Conservation (phyloP, 1,284 basidiomycete genomes). For the Ustilago xerochloae region DNA sequence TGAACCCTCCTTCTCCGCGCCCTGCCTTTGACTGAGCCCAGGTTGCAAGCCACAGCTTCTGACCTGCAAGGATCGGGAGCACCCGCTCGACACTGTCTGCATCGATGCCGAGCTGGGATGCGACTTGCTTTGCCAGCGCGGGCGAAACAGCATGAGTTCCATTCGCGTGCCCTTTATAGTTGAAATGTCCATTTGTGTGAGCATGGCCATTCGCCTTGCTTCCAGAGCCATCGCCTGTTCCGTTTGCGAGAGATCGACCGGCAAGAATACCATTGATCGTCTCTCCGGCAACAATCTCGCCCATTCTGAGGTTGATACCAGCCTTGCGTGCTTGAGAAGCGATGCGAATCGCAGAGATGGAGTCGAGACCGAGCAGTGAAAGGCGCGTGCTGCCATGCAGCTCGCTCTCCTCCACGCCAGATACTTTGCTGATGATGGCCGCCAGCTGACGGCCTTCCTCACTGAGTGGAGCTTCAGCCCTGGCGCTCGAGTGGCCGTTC, state of each 20-base stretch:
- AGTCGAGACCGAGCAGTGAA: constrained; percentile 60
- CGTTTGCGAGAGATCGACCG: constrained; percentile 4
- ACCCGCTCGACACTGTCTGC: constrained; percentile 41
- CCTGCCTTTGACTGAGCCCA: constrained; percentile 30
- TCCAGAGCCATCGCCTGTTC: not conserved
- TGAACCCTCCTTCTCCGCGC: constrained; percentile 40
- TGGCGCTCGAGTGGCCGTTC: not conserved
- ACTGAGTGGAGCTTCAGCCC: constrained; percentile 6
- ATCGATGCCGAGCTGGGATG: constrained; percentile 12
- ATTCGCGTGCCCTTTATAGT: constrained; percentile 6
- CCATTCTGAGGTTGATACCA: constrained; percentile 45
- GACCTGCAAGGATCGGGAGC: constrained; percentile 54
- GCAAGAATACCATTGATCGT: constrained; percentile 42
- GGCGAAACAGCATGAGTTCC: constrained; percentile 1
- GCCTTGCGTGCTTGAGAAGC: constrained; percentile 50
- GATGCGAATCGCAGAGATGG: constrained; percentile 62
- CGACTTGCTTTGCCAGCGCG: constrained; percentile 16
- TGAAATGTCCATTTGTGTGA: too few species aligned
- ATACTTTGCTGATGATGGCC: constrained; percentile 35
- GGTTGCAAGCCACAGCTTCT: constrained; percentile 48
- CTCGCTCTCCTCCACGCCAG: constrained; percentile 21
- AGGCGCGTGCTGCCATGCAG: constrained; percentile 42
- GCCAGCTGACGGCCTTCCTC: constrained; percentile 43
- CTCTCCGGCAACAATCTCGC: constrained; percentile 52
- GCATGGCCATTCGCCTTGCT: constrained; percentile 6